A percentile compares a stretch with the other conserved stretches of the same genome.
Evolutionary conservation across 345 rosid species (phyloP).

Genomic region (Hibiscus trionum): DNA sequence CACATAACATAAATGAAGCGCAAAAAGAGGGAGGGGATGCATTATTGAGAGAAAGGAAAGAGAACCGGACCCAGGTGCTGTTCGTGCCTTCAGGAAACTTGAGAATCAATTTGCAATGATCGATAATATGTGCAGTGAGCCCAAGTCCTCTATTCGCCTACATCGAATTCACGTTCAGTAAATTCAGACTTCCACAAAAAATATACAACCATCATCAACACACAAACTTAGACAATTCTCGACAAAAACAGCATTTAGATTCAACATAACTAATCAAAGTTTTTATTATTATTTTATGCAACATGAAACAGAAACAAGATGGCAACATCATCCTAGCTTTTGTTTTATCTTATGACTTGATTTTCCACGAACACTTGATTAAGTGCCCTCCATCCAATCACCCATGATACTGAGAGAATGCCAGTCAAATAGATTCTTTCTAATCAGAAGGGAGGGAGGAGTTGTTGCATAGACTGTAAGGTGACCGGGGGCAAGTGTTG

Average conservation of each 20-base stretch:
- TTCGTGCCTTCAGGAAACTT: conserved; percentile 92
- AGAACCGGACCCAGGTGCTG: conserved; percentile 76
- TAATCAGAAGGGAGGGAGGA: not conserved
- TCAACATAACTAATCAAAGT: not conserved
- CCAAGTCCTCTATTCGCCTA: conserved; percentile 92
- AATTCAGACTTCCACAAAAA: not conserved
- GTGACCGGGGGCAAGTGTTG: not conserved
- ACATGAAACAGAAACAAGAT: not conserved
- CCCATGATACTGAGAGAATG: not conserved
- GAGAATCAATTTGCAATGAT: conserved; percentile 74
- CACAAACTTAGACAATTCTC: not conserved
- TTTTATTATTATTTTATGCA: not conserved
- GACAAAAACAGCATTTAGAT: not conserved
- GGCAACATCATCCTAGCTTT: not conserved
- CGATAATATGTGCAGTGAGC: conserved; percentile 57
- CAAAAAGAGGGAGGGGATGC: not conserved
- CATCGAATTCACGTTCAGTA: conserved; percentile 5
- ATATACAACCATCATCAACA: not conserved
- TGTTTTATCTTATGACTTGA: not conserved
- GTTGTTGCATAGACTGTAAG: not conserved
- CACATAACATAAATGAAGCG: not conserved
- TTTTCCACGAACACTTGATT: not conserved
- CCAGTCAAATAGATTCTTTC: not conserved
- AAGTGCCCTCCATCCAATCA: not conserved
- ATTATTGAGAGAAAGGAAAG: conserved; percentile 5